Conservation (phyloP, 257 asterid genomes). For the Solanum chiquidenum region DNA sequence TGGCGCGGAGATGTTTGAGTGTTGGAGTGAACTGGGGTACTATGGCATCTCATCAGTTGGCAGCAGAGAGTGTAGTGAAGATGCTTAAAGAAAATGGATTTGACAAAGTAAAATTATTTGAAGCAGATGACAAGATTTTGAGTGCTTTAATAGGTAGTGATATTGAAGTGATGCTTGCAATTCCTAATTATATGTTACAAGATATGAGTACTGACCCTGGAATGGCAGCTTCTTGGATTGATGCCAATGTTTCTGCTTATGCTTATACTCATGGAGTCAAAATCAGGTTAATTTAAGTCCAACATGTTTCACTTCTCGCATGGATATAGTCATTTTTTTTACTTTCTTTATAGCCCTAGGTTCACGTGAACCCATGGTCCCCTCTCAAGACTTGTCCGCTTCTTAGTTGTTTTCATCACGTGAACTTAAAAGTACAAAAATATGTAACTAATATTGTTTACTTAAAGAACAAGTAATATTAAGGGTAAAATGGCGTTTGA, state of each 20-base stretch:
- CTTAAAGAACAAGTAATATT: not conserved
- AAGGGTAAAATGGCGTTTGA: not conserved
- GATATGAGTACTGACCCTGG: constrained; percentile 51
- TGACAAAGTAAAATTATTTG: constrained; percentile 74
- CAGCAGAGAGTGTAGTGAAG: constrained; percentile 49
- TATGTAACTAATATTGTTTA: not conserved
- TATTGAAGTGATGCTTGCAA: constrained; percentile 75
- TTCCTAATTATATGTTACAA: constrained; percentile 74
- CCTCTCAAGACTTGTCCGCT: not conserved
- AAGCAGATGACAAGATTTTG: constrained; percentile 57
- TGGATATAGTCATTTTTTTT: not conserved
- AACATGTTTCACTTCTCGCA: not conserved
- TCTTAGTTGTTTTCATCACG: not conserved
- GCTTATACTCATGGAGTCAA: constrained; percentile 56
- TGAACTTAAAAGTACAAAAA: not conserved
- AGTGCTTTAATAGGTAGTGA: constrained; percentile 52
- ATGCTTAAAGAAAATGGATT: constrained; percentile 73
- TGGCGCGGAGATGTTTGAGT: constrained; percentile 9
- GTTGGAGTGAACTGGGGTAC: constrained; percentile 97
- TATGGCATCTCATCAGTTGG: constrained; percentile 53
- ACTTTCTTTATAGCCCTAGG: rapidly evolving
- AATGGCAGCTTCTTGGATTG: constrained; percentile 75
- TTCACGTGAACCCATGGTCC: not conserved
- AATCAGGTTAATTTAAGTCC: constrained; percentile 37
- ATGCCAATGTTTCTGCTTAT: constrained; percentile 63